Evolutionary conservation across 208 protist genomes (phyloP), one percentile per base, ranked within the genome.

Genomic region (Jaenimonas drosophilae): DNA sequence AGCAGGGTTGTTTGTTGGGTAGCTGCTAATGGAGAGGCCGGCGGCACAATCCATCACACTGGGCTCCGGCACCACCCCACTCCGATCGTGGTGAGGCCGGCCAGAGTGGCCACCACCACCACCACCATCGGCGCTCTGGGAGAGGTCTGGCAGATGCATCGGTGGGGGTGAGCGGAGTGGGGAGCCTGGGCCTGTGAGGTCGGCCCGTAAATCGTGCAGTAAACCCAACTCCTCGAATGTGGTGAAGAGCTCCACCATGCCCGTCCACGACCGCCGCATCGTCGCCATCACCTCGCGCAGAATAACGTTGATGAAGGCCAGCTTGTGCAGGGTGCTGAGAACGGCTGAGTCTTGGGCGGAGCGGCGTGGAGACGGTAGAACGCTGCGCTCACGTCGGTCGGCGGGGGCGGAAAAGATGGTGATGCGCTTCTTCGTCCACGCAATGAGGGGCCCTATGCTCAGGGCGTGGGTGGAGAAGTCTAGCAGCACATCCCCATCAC

Each of bases 181-280:
- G n/a, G n/a, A n/a, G n/a, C n/a, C 50, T 57, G 54, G 17, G 56
- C 51, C 45, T 56, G 54, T n/a, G 21, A 32, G 19, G 21, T 26
- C 20, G 11, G 5, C n/a, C 6, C 25, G 24, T 21, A 64, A 25
- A 36, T 49, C 45, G 3, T 44, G 19, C 11, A 88, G 43, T 9
- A 84, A 44, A 16, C 70, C 70, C 4, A 88, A 50, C 49, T 88
- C 62, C 12, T 64, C 44, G 51, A 88, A 88, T 12, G 62, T 78
- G 14, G 60, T 82, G 43, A 63, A 70, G 21, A 85, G 53, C 17
- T 79, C 43, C 9, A 67, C 50, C n/a, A 58, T 52, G n/a, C 40
- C 32, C 17, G 53, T 48, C 32, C 49, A 46, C 7, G 43, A 28
- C 39, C 24, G 31, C 48, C 12, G 31, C n/a, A 48, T 20, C 4